Conservation (phyloP, 345 rosid species). For the Trapa incisa region DNA sequence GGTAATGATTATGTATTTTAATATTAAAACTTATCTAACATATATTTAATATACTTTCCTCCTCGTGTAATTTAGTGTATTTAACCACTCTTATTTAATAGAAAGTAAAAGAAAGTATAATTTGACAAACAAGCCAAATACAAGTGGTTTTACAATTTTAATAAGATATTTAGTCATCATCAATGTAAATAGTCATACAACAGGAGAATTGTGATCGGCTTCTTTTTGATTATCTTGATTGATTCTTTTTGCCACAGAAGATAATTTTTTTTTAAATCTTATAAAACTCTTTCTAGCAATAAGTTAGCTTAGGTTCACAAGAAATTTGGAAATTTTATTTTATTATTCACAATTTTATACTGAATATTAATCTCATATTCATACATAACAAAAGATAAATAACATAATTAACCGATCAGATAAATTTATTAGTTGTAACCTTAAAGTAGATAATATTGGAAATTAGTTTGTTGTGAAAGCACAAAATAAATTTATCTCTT, state of each 20-base stretch:
- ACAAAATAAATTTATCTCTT: conserved; percentile 19
- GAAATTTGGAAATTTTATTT: conserved; percentile 57
- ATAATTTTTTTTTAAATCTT: too few relatives aligned
- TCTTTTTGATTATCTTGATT: conserved; percentile 62
- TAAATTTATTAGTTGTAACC: background rate
- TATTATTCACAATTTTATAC: conserved; percentile 70
- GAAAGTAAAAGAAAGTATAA: too few relatives aligned
- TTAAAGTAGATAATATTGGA: background rate
- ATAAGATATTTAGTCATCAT: background rate
- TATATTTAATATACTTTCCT: too few relatives aligned
- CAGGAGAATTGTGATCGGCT: conserved; percentile 60
- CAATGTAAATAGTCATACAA: background rate
- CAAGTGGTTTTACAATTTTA: too few relatives aligned
- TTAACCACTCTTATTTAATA: too few relatives aligned
- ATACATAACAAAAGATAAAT: conserved; percentile 45
- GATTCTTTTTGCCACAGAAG: conserved; percentile 56
- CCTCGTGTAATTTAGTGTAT: too few relatives aligned
- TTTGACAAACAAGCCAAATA: too few relatives aligned
- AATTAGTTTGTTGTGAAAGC: background rate
- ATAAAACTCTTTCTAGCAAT: conserved; percentile 76
- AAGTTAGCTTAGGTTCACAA: conserved; percentile 65
- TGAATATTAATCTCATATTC: conserved; percentile 47
- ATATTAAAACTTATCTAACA: too few relatives aligned
- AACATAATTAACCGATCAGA: background rate
- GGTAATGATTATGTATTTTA: too few relatives aligned